These are phyloP conservation scores for Geranium incanum DNA, from an alignment of 441 rosid species.

Conservation along the genomic window DNA sequence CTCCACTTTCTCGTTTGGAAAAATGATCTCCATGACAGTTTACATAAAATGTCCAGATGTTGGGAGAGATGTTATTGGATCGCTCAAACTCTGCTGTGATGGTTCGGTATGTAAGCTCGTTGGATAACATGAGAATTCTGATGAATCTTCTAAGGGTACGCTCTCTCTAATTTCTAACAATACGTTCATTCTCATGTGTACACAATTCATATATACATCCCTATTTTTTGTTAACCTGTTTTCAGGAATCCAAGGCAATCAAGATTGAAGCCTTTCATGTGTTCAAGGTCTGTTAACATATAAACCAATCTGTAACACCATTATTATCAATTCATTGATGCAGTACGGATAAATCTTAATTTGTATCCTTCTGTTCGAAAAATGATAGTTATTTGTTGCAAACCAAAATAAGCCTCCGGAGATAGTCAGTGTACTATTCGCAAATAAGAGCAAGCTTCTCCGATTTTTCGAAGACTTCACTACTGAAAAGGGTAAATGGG, in stretches of 20 bases:
- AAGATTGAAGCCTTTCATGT: slow-evolving; percentile 57
- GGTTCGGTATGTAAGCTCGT: slow-evolving; percentile 69
- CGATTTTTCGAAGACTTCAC: slow-evolving; percentile 41
- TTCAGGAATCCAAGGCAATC: slow-evolving; percentile 56
- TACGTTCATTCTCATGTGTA: neutral
- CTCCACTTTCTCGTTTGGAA: neutral
- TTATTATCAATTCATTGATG: neutral
- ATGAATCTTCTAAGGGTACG: slow-evolving; percentile 78
- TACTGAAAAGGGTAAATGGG: slow-evolving; percentile 37
- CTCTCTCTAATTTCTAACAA: slow-evolving; percentile 2
- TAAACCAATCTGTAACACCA: neutral
- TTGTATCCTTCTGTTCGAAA: too few species aligned
- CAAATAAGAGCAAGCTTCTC: slow-evolving; percentile 51
- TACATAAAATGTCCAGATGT: slow-evolving; percentile 27
- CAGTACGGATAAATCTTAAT: neutral
- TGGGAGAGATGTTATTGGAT: slow-evolving; percentile 72
- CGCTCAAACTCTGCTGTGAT: slow-evolving; percentile 67
- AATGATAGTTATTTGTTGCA: slow-evolving; percentile 49
- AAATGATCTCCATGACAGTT: neutral
- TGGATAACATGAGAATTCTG: slow-evolving; percentile 66
- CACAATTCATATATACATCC: neutral
- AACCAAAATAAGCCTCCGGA: slow-evolving; percentile 57
- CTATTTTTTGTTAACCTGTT: slow-evolving; percentile 7
- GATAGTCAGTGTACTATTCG: slow-evolving; percentile 34
- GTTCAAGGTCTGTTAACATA: slow-evolving; percentile 41